Conservation (phyloP, 495 filamentous ascomycete species). For the Talaromyces wortmannii region DNA sequence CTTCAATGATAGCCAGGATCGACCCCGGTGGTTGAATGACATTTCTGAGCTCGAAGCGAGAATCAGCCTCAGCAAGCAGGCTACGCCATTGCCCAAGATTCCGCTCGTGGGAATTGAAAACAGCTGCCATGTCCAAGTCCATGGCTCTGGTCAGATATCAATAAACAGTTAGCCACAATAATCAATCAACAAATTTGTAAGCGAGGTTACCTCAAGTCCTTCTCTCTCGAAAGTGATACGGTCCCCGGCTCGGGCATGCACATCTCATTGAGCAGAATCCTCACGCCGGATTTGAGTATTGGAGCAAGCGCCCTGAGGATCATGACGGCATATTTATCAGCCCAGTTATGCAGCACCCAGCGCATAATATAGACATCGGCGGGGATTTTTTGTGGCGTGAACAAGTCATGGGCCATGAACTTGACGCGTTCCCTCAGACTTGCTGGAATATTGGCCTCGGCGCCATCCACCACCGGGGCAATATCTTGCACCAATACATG, state of each 20-base stretch:
- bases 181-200: background rate
- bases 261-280: constrained; percentile 35
- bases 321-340: constrained; percentile 45
- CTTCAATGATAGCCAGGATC: background rate
- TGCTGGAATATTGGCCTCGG: constrained; percentile 24
- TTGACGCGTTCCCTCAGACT: constrained; percentile 32
- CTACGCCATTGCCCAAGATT: background rate
- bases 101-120: background rate
- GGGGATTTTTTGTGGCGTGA: constrained; percentile 38
- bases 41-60: background rate
- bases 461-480: constrained; percentile 33
- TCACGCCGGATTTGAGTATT: constrained; percentile 45
- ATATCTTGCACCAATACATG: constrained; percentile 52
- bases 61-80: background rate
- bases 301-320: constrained; percentile 46
- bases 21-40: background rate
- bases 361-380: constrained; percentile 54
- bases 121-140: background rate
- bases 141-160: background rate
- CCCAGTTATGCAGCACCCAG: constrained; percentile 53
- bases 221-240: background rate
- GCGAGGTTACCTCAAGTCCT: background rate
- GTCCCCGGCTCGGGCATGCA: background rate
- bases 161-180: background rate
- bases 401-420: constrained; percentile 47